Percentiles rank a stretch among this genome's conserved stretches.
phyloP scores from a whole-genome alignment of 352 stramenopile species.

The Globisporangium uncinulatum region DNA sequence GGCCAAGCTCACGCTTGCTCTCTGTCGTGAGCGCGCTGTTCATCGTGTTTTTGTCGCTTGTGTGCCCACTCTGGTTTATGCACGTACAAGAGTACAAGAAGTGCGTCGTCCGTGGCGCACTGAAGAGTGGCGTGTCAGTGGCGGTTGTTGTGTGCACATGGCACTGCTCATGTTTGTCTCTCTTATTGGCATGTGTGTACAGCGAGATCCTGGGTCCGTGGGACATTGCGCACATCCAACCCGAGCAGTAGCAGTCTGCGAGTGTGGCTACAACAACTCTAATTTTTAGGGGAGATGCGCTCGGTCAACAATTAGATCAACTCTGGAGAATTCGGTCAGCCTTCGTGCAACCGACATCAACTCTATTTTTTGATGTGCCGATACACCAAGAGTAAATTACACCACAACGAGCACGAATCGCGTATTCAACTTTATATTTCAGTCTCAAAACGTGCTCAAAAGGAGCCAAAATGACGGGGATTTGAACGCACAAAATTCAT shows the following conservation, averaged over 20 bases:
- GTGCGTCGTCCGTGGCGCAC: slow-evolving; percentile 31
- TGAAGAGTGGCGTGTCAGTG: neutral
- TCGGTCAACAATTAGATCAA: no score
- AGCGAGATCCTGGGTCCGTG: slow-evolving; percentile 88
- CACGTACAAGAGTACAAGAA: slow-evolving; percentile 90
- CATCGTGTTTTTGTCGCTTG: slow-evolving; percentile 78
- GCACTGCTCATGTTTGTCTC: neutral
- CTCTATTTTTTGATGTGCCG: no score
- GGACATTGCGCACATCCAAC: slow-evolving; percentile 87
- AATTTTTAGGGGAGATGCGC: no score
- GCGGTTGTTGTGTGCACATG: neutral
- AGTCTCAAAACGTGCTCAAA: no score
- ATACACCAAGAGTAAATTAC: no score
- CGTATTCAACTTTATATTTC: no score
- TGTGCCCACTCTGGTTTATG: slow-evolving; percentile 89
- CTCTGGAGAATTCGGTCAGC: no score
- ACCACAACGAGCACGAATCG: no score
- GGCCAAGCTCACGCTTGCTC: slow-evolving; percentile 59
- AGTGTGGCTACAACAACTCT: no score
- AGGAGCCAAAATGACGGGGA: no score
- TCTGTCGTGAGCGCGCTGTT: slow-evolving; percentile 59
- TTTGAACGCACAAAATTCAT: no score
- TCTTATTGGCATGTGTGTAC: slow-evolving; percentile 2
- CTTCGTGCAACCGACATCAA: no score
- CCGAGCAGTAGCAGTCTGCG: slow-evolving; percentile 31